Percentiles rank a stretch among this genome's conserved stretches.
phyloP scores from a whole-genome alignment of 768 basidiomycete genomes.

The Kwoniella sp. region DNA sequence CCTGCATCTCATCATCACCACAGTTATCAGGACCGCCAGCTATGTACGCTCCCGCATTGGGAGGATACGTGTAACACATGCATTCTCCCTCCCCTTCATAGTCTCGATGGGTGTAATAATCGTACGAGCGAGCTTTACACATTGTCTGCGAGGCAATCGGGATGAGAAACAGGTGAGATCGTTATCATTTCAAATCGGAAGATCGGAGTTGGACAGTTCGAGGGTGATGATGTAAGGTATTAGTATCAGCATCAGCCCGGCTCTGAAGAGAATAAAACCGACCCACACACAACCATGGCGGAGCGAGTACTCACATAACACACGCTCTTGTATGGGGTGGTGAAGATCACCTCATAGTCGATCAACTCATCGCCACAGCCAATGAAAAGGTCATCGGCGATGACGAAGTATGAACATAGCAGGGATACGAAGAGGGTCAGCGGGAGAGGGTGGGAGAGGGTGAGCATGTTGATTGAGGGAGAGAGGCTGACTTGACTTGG shows the following conservation, averaged over 20 bases:
- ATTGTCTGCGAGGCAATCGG: conserved; percentile 1
- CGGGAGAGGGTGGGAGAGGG: neutral
- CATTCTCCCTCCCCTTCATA: conserved; percentile 1
- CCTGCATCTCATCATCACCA: conserved; percentile 10
- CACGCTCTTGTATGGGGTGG: conserved; percentile 7
- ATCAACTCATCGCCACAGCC: conserved; percentile 19
- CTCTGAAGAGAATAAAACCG: no score
- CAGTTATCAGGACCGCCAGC: conserved; percentile 11
- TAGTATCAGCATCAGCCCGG: no score
- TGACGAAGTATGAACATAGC: neutral
- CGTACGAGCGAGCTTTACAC: conserved; percentile 13
- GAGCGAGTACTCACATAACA: conserved; percentile 15
- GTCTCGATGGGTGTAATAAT: conserved; percentile 15
- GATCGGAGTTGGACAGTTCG: neutral
- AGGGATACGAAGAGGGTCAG: neutral
- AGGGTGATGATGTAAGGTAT: no score
- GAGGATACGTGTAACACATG: conserved; percentile 20
- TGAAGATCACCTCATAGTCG: conserved; percentile 9
- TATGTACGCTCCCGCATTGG: conserved; percentile 18
- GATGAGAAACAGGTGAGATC: conserved; percentile 1
- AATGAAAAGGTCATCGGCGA: conserved; percentile 19
- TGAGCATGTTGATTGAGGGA: neutral
- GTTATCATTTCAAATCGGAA: no score
- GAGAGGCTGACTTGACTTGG: no score
- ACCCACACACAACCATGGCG: no score